A percentile compares a stretch with the other conserved stretches of the same genome.
phyloP scores from a whole-genome alignment of 441 rosid genomes.

The Geranium incanum region DNA sequence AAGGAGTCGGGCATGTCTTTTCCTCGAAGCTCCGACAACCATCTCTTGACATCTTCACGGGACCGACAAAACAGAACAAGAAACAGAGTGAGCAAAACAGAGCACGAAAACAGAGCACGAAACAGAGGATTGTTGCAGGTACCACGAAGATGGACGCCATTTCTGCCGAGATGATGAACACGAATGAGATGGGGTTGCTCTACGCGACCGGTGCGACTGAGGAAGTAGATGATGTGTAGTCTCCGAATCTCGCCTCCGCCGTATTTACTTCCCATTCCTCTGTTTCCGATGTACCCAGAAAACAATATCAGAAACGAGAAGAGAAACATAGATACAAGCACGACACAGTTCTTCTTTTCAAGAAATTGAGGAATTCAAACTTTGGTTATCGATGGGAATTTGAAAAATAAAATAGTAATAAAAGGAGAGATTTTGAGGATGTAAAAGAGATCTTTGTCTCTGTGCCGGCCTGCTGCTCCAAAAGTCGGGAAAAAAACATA shows the following conservation, averaged over 20 bases:
- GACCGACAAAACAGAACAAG: background rate
- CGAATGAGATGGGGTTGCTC: slow-evolving; percentile 74
- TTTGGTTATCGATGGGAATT: background rate
- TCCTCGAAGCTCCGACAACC: slow-evolving; percentile 63
- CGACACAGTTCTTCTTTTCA: background rate
- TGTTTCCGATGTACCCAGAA: slow-evolving; percentile 1
- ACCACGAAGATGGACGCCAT: slow-evolving; percentile 61
- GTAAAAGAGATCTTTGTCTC: slow-evolving; percentile 16
- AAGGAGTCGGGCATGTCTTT: slow-evolving; percentile 56
- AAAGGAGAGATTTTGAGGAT: background rate
- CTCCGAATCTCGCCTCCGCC: slow-evolving; percentile 44
- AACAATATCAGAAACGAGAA: background rate
- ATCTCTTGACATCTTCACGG: slow-evolving; percentile 51
- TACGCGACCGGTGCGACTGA: slow-evolving; percentile 36
- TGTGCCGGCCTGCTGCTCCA: slow-evolving; percentile 25
- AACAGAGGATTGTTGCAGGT: too few relatives aligned
- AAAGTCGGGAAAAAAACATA: background rate
- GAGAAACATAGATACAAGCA: background rate
- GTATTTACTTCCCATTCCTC: slow-evolving; percentile 25
- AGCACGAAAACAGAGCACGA: background rate
- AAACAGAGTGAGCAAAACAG: background rate
- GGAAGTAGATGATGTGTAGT: slow-evolving; percentile 55
- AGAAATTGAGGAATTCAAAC: background rate
- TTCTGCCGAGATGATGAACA: slow-evolving; percentile 40
- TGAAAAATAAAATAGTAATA: background rate